A percentile compares a stretch with the other conserved stretches of the same genome.
Evolutionary conservation across 495 filamentous ascomycete species (phyloP).

Genomic region (Xylaria palmicola): DNA sequence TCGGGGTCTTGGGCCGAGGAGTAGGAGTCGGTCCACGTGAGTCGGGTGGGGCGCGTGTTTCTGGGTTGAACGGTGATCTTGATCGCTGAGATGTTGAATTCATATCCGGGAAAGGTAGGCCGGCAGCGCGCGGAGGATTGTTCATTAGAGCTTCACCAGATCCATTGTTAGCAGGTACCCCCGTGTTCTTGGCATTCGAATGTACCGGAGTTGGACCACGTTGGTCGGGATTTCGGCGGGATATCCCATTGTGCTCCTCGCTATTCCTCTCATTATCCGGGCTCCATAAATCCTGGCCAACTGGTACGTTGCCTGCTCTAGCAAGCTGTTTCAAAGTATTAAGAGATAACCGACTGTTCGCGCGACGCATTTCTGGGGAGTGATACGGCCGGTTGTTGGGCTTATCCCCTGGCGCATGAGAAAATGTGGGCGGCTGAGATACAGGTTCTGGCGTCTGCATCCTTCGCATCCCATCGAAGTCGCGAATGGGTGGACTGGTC

Average conservation of each 20-base stretch:
- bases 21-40: slow-evolving; percentile 25
- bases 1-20: slow-evolving; percentile 26
- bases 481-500: slow-evolving; percentile 32
- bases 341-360: slow-evolving; percentile 76
- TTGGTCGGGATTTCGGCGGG: slow-evolving; percentile 31
- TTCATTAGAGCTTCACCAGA: slow-evolving; percentile 49
- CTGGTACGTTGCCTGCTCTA: slow-evolving; percentile 56
- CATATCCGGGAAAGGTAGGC: slow-evolving; percentile 35
- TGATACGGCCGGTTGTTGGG: slow-evolving; percentile 68
- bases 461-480: slow-evolving; percentile 53
- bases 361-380: slow-evolving; percentile 70
- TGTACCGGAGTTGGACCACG: slow-evolving; percentile 42
- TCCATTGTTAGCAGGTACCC: slow-evolving; percentile 51
- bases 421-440: slow-evolving; percentile 70
- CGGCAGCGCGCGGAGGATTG: slow-evolving; percentile 29
- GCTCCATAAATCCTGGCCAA: slow-evolving; percentile 15
- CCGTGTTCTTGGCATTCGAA: slow-evolving; percentile 43
- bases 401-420: slow-evolving; percentile 64
- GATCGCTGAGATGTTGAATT: slow-evolving; percentile 32
- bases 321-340: slow-evolving; percentile 76
- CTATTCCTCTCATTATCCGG: slow-evolving; percentile 24
- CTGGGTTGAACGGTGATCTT: slow-evolving; percentile 35
- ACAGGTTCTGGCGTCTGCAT: slow-evolving; percentile 71
- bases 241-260: slow-evolving; percentile 26
- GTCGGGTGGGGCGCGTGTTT: slow-evolving; percentile 17